Evolutionary conservation across 2,329 filamentous ascomycete species (phyloP), one percentile per base, ranked within the genome.

Genomic region (Lasiodiplodia gonubiensis): DNA sequence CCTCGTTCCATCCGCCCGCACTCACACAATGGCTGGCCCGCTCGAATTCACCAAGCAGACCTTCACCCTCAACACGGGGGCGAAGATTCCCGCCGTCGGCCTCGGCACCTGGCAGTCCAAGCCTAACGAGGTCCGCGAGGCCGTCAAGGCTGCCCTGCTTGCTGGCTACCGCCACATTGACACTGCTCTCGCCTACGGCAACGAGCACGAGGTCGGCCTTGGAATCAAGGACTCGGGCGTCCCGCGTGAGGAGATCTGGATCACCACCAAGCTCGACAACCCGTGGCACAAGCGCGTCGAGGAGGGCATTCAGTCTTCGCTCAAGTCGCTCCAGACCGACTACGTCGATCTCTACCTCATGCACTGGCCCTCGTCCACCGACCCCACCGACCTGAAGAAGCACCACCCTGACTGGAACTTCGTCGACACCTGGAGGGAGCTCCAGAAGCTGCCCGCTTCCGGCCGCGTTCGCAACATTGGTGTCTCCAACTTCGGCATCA

Each of bases 221-320:
- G 91, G 90, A 60, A 92, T 93, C 82, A 88, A 89, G 77, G 85
- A 87, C 60, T 85, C 86, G 30, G 86, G 86, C 61, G 80, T 92
- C 2, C 86, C 89, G 4, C 86, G 91, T 42, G 85, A 88, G 71
- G 81, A 89, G 78, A 88, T 93, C 73, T 93, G 86, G 82, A 83
- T 94, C 69, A 94, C 92, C 64, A 93, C 91, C 73, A 96, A 95
- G 85, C 87, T 94, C 65, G 88, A 92, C 84, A 93, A 94, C 85
- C 86, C 89, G 61, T 91, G 89, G 86, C 91, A 93, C 81, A 88
- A 89, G 72, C 86, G 89, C 72, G 90, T 91, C 18, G 81, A 86
- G 68, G 80, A 84, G 70, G 89, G 88, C 69, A 84, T 88, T 57
- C 82, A 85, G 70, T 83, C 86, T 49, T 88, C 88, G 51, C 81